phyloP scores from a whole-genome alignment of 164 flowering plant species.

The Saururus chinensis region DNA sequence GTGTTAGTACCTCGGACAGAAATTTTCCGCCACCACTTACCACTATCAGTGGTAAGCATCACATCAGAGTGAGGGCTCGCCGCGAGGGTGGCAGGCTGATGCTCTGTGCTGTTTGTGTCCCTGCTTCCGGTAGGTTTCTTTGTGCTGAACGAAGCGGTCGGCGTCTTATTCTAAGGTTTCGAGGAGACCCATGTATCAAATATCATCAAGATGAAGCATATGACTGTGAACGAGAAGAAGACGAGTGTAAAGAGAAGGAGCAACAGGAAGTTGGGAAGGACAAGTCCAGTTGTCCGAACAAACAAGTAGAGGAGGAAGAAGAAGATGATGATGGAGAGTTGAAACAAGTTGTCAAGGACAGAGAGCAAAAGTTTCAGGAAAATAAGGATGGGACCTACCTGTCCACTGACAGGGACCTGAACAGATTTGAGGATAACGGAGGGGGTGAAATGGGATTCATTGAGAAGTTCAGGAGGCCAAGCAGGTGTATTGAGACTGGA shows the following conservation, averaged over 20 bases:
- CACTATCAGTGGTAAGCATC: constrained; percentile 32
- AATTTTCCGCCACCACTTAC: constrained; percentile 81
- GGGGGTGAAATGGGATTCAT: constrained; percentile 27
- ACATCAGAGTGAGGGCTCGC: constrained; percentile 36
- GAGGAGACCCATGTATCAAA: background rate
- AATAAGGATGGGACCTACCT: background rate
- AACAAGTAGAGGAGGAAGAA: background rate
- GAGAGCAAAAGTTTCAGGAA: constrained; percentile 11
- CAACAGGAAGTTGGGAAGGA: too few relatives aligned
- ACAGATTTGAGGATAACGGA: constrained; percentile 3
- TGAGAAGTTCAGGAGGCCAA: constrained; percentile 24
- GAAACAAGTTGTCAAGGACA: background rate
- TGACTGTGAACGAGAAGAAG: too few relatives aligned
- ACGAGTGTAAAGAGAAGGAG: too few relatives aligned
- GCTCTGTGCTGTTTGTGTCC: constrained; percentile 36
- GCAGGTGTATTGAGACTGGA: constrained; percentile 49
- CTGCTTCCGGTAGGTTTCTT: constrained; percentile 22
- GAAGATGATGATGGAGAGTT: background rate
- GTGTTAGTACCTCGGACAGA: background rate
- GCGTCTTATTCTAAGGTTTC: constrained; percentile 33
- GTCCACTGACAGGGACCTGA: background rate
- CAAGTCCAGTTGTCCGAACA: too few relatives aligned
- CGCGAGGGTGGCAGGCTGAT: constrained; percentile 60
- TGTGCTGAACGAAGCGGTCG: constrained; percentile 56
- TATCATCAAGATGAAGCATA: background rate